A percentile compares a stretch with the other conserved stretches of the same genome.
Evolutionary conservation across 441 rosid species (phyloP).

Genomic region (Gossypium aridum): DNA sequence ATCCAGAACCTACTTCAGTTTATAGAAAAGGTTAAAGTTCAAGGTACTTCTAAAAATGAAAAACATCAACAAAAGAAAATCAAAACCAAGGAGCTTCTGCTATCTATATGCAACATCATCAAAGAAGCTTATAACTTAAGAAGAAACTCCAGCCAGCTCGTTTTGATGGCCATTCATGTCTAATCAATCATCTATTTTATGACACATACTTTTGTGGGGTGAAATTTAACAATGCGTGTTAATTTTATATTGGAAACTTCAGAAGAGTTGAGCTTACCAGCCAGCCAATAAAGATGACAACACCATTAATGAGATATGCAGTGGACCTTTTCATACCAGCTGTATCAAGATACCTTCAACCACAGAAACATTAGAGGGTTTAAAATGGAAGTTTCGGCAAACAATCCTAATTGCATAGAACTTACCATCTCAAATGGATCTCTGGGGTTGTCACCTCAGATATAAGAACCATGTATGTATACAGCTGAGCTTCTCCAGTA

Average conservation of each 20-base stretch:
- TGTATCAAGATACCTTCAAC: constrained; percentile 8
- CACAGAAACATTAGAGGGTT: constrained; percentile 16
- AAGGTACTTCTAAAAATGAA: background rate
- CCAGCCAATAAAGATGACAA: constrained; percentile 51
- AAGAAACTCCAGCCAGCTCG: background rate
- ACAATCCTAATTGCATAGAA: background rate
- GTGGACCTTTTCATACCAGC: constrained; percentile 53
- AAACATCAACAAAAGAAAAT: background rate
- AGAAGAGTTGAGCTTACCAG: constrained; percentile 39
- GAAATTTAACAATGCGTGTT: background rate
- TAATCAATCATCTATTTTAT: background rate
- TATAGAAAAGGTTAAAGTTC: background rate
- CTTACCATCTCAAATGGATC: constrained; percentile 58
- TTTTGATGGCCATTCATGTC: background rate
- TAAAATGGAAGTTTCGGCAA: background rate
- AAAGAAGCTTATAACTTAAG: background rate
- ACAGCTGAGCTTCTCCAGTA: constrained; percentile 65
- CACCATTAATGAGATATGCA: constrained; percentile 51
- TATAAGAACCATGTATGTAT: constrained; percentile 53
- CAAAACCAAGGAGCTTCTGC: background rate
- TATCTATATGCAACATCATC: background rate
- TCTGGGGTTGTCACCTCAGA: constrained; percentile 62
- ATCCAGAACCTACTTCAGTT: constrained; percentile 10
- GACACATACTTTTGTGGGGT: background rate
- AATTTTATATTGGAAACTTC: background rate